Evolutionary conservation across 1,139 yeast genomes (phyloP), one percentile per base, ranked within the genome.

Genomic region (Komagataea norvegica): DNA sequence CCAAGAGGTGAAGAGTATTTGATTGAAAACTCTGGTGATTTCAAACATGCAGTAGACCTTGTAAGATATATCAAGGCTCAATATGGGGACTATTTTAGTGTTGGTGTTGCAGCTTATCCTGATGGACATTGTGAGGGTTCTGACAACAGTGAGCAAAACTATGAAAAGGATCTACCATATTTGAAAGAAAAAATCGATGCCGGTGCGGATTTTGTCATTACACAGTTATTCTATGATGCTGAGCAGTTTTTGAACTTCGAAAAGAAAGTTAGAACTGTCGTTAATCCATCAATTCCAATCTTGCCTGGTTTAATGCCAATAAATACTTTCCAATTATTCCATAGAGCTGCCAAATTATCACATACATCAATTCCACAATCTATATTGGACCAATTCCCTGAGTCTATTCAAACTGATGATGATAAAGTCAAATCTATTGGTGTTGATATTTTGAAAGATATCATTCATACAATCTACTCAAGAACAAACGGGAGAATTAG

Each of bases 231-330:
- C 51, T 91, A 89, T 60, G 85, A 81, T 52, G 77, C 70, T 10
- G 70, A 68, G 25, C 74, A 74, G 52, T 79, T 77, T 51, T 45
- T 78, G 25, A 55, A 52, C 5, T 82, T 74, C 57, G 83, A 77
- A 43, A 50, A 60, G 33, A 36, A 55, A 23, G 60, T 62, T 28
- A 51, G 63, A 25, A 54, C 54, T 53, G 47, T 71, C 51, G 61
- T 69, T 5, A 61, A 72, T 17, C 48, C 62, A 44, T 67, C 67
- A 25, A 63, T 82, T 28, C 75, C 84, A 9, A 65, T 91, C 31
- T 73, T 91, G 35, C 98, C 98, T 0, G 98, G 98, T 1, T 67
- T 91, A 49, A 84, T 91, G 93, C 98, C 99, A n/a, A 80, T 93
- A 26, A 88, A 89, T 52, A 89, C 96, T 3, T 88, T 78, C 59